These are phyloP conservation scores for Globisporangium heterothallicum DNA, from an alignment of 352 stramenopile genomes.

Conservation along the genomic window DNA sequence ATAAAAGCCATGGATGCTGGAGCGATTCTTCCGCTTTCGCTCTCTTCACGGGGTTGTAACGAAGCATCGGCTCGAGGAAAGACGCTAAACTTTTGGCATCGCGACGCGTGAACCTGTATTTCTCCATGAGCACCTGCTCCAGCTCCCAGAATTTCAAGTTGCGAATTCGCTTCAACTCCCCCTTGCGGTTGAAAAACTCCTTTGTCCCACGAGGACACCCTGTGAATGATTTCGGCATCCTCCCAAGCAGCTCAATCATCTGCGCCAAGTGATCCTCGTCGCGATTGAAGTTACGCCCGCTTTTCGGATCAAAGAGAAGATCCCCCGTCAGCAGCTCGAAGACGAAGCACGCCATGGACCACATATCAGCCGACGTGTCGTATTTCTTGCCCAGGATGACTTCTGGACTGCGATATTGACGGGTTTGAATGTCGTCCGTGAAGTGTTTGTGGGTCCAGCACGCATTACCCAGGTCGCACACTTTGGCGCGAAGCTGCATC, in stretches of 20 bases:
- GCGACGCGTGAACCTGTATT: constrained; percentile 90
- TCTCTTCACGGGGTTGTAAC: constrained; percentile 79
- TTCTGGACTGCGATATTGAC: constrained; percentile 99
- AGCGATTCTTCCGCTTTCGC: constrained; percentile 92
- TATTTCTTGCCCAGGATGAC: constrained; percentile 96
- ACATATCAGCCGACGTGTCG: constrained; percentile 98
- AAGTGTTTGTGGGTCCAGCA: constrained; percentile 99
- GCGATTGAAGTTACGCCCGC: constrained; percentile 75
- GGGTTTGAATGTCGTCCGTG: constrained; percentile 99
- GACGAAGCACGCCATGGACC: constrained; percentile 97
- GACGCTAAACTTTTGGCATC: constrained; percentile 89
- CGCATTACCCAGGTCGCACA: constrained; percentile 99
- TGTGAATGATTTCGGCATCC: constrained; percentile 93
- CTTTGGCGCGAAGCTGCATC: constrained; percentile 65
- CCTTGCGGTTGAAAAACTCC: constrained; percentile 97
- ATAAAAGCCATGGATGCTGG: constrained; percentile 90
- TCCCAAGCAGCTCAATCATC: constrained; percentile 98
- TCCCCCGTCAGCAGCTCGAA: constrained; percentile 99
- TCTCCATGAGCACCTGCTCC: constrained; percentile 94
- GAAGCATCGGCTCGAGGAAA: constrained; percentile 95
- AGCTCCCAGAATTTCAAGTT: constrained; percentile 98
- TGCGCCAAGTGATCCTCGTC: constrained; percentile 98
- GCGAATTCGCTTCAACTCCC: constrained; percentile 97
- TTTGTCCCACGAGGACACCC: constrained; percentile 71
- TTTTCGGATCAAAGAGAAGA: constrained; percentile 98